A percentile compares a stretch with the other conserved stretches of the same genome.
Evolutionary conservation across 1,139 yeast species (phyloP).

Genomic region (Saccharomycopsis hybrid): DNA sequence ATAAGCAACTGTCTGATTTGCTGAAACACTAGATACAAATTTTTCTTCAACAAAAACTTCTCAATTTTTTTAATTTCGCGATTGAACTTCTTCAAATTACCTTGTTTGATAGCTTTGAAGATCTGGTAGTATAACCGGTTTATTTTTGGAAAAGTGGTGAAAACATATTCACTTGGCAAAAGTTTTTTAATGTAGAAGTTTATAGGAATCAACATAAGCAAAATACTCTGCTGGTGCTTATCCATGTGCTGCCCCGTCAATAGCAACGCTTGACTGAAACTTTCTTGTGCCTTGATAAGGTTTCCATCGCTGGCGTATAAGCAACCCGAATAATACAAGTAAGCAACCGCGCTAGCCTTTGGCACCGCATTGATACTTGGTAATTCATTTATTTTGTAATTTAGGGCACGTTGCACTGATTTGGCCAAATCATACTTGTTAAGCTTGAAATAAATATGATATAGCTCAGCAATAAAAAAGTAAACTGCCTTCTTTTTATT

Average conservation of each 20-base stretch:
- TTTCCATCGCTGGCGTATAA: constrained; percentile 59
- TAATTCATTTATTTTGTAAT: constrained; percentile 46
- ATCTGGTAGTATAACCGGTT: constrained; percentile 44
- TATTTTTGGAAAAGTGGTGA: constrained; percentile 34
- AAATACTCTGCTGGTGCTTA: constrained; percentile 36
- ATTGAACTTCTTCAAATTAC: constrained; percentile 50
- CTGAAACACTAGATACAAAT: constrained; percentile 58
- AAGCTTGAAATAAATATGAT: constrained; percentile 65
- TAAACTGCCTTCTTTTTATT: constrained; percentile 66
- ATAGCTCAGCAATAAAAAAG: constrained; percentile 65
- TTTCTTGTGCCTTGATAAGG: constrained; percentile 42
- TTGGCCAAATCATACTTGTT: constrained; percentile 71
- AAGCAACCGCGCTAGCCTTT: constrained; percentile 51
- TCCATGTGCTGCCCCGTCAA: constrained; percentile 28
- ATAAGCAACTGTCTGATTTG: constrained; percentile 46
- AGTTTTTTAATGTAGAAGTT: constrained; percentile 38
- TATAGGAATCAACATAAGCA: constrained; percentile 50
- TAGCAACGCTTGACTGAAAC: constrained; percentile 43
- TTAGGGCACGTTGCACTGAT: constrained; percentile 69
- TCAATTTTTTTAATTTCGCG: constrained; percentile 39
- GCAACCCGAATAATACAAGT: constrained; percentile 60
- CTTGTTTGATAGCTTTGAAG: constrained; percentile 43
- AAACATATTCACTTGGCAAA: constrained; percentile 32
- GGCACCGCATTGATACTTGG: constrained; percentile 42
- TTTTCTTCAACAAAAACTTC: constrained; percentile 46